A percentile compares a stretch with the other conserved stretches of the same genome.
Evolutionary conservation across 139 green algal species (phyloP).

Genomic region (Desmodesmus armatus): DNA sequence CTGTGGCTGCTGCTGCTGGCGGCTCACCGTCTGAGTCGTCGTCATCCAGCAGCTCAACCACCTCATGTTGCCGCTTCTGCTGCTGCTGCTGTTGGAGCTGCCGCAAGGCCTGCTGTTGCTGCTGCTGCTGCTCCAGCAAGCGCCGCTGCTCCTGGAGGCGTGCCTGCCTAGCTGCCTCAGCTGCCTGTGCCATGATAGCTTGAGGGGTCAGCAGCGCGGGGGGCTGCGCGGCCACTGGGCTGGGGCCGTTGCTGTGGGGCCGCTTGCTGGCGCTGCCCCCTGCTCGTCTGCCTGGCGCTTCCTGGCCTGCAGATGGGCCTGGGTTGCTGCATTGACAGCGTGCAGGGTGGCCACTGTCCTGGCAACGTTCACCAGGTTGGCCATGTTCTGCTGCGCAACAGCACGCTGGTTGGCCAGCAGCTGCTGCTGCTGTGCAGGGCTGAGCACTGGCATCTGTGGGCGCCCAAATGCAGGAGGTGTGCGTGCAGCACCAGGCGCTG

Average conservation of each 20-base stretch:
- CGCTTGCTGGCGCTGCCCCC: neutral
- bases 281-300: neutral
- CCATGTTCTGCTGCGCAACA: too few relatives aligned
- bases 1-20: neutral
- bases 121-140: neutral
- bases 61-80: too few relatives aligned
- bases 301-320: neutral
- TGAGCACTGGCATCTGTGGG: neutral
- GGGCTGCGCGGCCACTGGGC: too few relatives aligned
- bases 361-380: too few relatives aligned
- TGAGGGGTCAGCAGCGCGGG: neutral
- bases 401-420: too few relatives aligned
- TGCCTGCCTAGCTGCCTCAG: too few relatives aligned
- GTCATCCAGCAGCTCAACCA: neutral
- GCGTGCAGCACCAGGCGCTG: neutral
- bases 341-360: too few relatives aligned
- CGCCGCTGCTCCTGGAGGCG: neutral
- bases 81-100: too few relatives aligned
- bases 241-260: too few relatives aligned
- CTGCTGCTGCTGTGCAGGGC: neutral
- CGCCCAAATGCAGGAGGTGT: too few relatives aligned
- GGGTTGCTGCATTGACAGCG: too few relatives aligned
- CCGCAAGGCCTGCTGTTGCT: too few relatives aligned
- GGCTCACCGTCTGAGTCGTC: neutral
- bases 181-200: neutral